These are phyloP conservation scores for Westerdykella aurantiaca DNA, from an alignment of 2,329 filamentous ascomycete species.

Conservation along the genomic window DNA sequence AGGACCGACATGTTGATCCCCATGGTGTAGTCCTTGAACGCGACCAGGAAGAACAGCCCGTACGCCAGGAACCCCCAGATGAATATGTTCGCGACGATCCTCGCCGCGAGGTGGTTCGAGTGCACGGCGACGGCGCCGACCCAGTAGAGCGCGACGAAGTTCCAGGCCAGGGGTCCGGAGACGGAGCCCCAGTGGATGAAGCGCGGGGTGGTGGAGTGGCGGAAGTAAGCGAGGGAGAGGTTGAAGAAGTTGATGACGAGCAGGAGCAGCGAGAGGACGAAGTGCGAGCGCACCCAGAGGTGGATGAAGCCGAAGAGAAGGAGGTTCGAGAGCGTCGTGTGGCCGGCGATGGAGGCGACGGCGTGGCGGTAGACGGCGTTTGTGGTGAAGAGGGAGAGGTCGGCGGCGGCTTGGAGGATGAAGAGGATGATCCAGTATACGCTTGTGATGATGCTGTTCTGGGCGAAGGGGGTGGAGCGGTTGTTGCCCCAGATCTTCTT, in stretches of 20 bases:
- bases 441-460: slow-evolving; percentile 57
- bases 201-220: slow-evolving; percentile 63
- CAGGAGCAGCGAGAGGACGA: slow-evolving; percentile 69
- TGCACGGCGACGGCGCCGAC: slow-evolving; percentile 71
- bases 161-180: slow-evolving; percentile 77
- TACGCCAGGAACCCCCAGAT: slow-evolving; percentile 79
- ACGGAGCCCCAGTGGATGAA: slow-evolving; percentile 73
- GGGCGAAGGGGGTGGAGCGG: slow-evolving; percentile 64
- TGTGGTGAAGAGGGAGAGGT: slow-evolving; percentile 68
- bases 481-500: slow-evolving; percentile 73
- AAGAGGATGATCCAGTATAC: slow-evolving; percentile 79
- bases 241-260: slow-evolving; percentile 79
- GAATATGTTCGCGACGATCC: slow-evolving; percentile 79
- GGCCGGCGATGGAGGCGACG: slow-evolving; percentile 70
- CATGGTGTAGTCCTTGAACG: slow-evolving; percentile 71
- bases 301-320: slow-evolving; percentile 76
- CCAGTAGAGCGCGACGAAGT: slow-evolving; percentile 82
- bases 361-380: slow-evolving; percentile 58
- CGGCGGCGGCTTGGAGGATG: slow-evolving; percentile 68
- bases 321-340: slow-evolving; percentile 83
- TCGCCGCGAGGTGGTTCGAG: slow-evolving; percentile 59
- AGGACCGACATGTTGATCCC: slow-evolving; percentile 73
- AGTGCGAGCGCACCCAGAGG: slow-evolving; percentile 72
- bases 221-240: slow-evolving; percentile 72
- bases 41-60: slow-evolving; percentile 67